Evolutionary conservation across 306 rosid genomes (phyloP).

Genomic region (Cucurbita pepo): DNA sequence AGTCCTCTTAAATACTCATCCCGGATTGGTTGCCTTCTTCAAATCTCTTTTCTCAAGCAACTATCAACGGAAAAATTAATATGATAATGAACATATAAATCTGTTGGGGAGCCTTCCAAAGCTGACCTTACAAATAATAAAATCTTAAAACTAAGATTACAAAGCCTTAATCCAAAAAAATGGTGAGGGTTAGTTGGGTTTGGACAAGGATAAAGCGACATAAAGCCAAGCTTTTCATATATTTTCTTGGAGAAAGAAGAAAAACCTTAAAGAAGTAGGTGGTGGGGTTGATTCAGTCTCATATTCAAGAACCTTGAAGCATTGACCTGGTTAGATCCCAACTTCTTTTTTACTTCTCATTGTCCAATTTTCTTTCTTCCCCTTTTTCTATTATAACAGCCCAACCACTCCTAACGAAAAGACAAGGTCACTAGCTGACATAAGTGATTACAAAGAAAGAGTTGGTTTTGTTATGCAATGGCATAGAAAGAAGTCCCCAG

Average conservation of each 20-base stretch:
- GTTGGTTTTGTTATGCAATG: background rate
- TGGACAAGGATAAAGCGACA: background rate
- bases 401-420: background rate
- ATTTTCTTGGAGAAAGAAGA: background rate
- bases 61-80: background rate
- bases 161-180: constrained; percentile 2
- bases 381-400: background rate
- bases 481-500: background rate
- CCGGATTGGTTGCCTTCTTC: background rate
- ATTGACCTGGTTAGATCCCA: background rate
- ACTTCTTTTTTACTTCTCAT: background rate
- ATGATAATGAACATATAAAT: background rate
- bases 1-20: background rate
- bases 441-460: background rate
- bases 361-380: background rate
- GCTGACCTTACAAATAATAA: constrained; percentile 1
- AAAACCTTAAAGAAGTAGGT: background rate
- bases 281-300: background rate
- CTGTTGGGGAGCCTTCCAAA: background rate
- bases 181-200: background rate
- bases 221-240: background rate
- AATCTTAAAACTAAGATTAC: background rate
- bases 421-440: background rate
- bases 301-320: background rate
- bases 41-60: background rate